Evolutionary conservation across 495 filamentous ascomycete species (phyloP).

Genomic region (Lasiosphaeris hirsuta): DNA sequence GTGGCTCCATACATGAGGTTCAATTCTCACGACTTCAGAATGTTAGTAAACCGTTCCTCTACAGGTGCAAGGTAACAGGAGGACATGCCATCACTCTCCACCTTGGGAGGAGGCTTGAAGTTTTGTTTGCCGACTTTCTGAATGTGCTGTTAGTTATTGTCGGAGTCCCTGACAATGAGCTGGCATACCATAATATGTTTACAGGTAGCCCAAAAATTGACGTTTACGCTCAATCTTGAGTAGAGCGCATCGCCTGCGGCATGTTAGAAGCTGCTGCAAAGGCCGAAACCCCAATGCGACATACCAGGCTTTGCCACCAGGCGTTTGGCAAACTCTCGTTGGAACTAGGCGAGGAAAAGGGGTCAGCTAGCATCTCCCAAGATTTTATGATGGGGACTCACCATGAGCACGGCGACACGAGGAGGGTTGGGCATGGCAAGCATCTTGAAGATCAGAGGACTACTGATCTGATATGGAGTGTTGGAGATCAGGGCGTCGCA

Average conservation of each 20-base stretch:
- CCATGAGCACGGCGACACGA: conserved; percentile 82
- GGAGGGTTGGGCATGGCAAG: conserved; percentile 69
- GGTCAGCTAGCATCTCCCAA: conserved; percentile 2
- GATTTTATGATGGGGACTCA: conserved; percentile 30
- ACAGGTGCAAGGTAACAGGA: conserved; percentile 33
- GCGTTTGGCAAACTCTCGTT: conserved; percentile 35
- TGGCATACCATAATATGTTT: conserved; percentile 64
- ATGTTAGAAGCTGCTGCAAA: conserved; percentile 45
- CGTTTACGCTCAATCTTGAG: conserved; percentile 81
- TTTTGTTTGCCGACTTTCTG: conserved; percentile 87
- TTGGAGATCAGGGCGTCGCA: conserved; percentile 93
- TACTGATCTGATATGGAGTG: conserved; percentile 92
- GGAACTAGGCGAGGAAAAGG: conserved; percentile 17
- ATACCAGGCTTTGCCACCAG: conserved; percentile 31
- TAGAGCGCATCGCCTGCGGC: conserved; percentile 78
- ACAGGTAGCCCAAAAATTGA: conserved; percentile 89
- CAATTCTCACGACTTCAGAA: conserved; percentile 27
- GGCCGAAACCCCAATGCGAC: conserved; percentile 28
- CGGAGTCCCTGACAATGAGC: too few relatives aligned
- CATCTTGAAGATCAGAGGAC: conserved; percentile 88
- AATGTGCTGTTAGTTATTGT: background rate
- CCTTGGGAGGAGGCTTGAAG: conserved; percentile 88
- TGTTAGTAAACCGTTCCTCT: conserved; percentile 4
- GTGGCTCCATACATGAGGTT: conserved; percentile 21
- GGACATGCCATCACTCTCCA: conserved; percentile 73